These are phyloP conservation scores for Schizochytrium sp. DNA, from an alignment of 108 stramenopile genomes.

Conservation along the genomic window DNA sequence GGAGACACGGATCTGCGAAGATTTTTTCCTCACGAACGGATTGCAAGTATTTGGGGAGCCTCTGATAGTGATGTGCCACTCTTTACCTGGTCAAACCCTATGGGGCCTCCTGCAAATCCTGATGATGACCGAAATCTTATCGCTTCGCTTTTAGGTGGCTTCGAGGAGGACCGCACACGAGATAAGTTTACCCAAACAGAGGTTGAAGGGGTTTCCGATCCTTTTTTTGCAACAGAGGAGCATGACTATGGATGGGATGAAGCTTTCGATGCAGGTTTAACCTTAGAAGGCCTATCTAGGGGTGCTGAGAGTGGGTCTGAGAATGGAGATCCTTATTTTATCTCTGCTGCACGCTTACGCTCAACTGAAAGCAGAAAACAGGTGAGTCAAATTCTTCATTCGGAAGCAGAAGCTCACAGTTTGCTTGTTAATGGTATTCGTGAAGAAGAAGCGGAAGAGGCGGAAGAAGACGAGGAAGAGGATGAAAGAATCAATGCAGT, in stretches of 20 bases:
- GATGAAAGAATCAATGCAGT: background rate
- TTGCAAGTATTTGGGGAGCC: constrained; percentile 30
- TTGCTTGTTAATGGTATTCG: no score
- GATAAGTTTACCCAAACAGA: background rate
- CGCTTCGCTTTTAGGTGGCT: background rate
- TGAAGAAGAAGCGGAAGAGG: background rate
- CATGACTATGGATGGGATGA: background rate
- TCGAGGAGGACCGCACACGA: background rate
- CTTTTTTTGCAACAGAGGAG: background rate
- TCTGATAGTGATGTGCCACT: background rate
- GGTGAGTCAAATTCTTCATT: no score
- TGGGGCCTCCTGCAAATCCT: background rate
- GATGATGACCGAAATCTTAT: background rate
- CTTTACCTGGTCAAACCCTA: constrained; percentile 1
- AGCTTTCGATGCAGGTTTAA: background rate
- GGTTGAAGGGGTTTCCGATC: background rate
- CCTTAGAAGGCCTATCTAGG: background rate
- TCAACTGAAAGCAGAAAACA: no score
- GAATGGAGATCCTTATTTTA: no score
- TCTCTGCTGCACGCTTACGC: no score
- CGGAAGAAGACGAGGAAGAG: background rate
- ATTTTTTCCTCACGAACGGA: background rate
- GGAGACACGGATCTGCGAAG: background rate
- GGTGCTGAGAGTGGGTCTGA: no score
- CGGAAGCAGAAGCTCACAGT: no score